Conservation (phyloP, 2,329 filamentous ascomycete species). For the Hypoxylon sp. region DNA sequence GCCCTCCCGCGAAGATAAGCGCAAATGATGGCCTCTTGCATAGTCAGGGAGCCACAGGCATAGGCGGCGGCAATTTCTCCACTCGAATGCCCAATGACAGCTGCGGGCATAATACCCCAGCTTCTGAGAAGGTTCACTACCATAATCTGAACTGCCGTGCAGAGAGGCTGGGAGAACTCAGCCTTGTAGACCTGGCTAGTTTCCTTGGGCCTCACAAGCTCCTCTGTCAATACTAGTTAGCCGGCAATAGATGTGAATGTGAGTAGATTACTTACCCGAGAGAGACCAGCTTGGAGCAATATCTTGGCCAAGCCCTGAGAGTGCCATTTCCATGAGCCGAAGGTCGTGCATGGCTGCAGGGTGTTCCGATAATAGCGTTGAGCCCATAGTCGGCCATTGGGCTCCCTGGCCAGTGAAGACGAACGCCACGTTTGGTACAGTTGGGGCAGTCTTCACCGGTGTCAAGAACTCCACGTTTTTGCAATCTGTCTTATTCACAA, state of each 20-base stretch:
- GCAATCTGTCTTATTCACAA: not conserved
- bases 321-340: not conserved
- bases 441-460: not conserved
- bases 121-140: conserved; percentile 55
- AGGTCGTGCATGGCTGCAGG: not conserved
- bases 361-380: not conserved
- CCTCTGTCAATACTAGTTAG: not conserved
- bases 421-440: conserved; percentile 26
- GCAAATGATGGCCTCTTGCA: not conserved
- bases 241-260: not conserved
- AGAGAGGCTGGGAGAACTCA: conserved; percentile 57
- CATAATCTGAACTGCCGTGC: conserved; percentile 61
- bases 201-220: not conserved
- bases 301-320: not conserved
- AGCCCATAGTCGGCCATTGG: conserved; percentile 56
- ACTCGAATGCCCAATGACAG: conserved; percentile 57
- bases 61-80: conserved; percentile 58
- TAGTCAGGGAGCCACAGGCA: not conserved
- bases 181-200: conserved; percentile 27
- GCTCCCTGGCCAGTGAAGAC: conserved; percentile 59
- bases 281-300: not conserved
- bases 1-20: not conserved
- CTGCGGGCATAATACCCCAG: conserved; percentile 51
- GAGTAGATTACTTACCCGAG: not conserved
- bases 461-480: not conserved